Percentiles rank a stretch among this genome's conserved stretches.
phyloP scores from a whole-genome alignment of 768 basidiomycete genomes.

The Mycena sanguinolenta region DNA sequence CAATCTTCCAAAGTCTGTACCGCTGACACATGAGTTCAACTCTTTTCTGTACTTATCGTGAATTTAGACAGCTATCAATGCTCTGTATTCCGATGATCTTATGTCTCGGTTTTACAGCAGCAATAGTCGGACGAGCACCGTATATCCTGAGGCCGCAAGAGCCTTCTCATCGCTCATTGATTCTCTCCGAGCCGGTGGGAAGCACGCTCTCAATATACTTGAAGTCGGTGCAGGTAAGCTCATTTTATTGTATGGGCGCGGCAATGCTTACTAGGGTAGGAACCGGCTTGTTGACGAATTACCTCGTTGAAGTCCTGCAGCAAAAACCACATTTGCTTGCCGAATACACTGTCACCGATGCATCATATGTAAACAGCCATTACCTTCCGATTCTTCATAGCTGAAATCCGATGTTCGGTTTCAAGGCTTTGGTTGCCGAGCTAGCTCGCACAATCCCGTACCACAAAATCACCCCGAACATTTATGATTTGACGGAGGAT shows the following conservation, averaged over 20 bases:
- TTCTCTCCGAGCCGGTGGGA: too few relatives aligned
- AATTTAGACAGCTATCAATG: background rate
- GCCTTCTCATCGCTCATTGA: too few relatives aligned
- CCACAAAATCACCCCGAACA: background rate
- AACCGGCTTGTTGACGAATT: conserved; percentile 9
- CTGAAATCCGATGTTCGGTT: too few relatives aligned
- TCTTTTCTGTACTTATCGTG: too few relatives aligned
- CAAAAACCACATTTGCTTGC: background rate
- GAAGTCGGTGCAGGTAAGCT: too few relatives aligned
- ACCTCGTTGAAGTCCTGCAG: conserved; percentile 7
- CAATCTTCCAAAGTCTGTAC: conserved; percentile 8
- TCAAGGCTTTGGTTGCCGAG: too few relatives aligned
- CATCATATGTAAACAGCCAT: too few relatives aligned
- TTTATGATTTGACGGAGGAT: conserved; percentile 17
- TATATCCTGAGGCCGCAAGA: background rate
- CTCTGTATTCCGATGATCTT: conserved; percentile 20
- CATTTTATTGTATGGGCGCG: too few relatives aligned
- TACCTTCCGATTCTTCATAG: too few relatives aligned
- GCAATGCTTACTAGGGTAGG: too few relatives aligned
- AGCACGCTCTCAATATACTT: too few relatives aligned
- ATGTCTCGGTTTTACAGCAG: conserved; percentile 7
- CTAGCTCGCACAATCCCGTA: background rate
- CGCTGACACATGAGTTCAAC: too few relatives aligned
- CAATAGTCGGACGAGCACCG: background rate
- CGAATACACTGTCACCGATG: conserved; percentile 26